Evolutionary conservation across 257 asterid genomes (phyloP), one percentile per base, ranked within the genome.

Genomic region (Misopates orontium): DNA sequence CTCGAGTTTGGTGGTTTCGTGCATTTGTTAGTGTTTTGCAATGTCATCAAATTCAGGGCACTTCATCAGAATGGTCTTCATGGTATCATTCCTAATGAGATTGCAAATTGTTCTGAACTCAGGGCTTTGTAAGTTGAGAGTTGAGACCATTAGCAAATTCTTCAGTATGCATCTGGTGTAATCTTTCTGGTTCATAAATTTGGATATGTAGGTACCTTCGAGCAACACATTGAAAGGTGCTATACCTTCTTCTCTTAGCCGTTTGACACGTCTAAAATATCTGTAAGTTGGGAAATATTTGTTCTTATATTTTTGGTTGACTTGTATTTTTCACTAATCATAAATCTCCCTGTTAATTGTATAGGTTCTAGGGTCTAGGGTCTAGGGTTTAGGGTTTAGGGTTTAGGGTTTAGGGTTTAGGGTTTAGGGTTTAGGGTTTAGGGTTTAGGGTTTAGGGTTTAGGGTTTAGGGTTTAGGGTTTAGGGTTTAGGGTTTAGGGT

Each of bases 41-140:
- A 18, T 31, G 39, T 25, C 17, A 25, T 51, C 42, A 21, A 58
- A 73, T 76, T 60, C 54, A 94, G 99, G 87, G 97, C 97, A 24
- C 96, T 94, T 73, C 96, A 90, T 67, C 95, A 86, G 80, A 94
- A 94, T 73, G 83, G 84, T 60, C 91, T 90, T 47, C 97, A 90
- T 74, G 96, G 99, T 28, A 39, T 28, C 40, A 90, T 94, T 71
- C 99, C 97, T 5, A 77, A 67, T 67, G 97, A 88, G 54, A 85
- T 94, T 74, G 77, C 78, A 21, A 74, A 77, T 53, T 94, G 96
- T 78, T 78, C 90, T 67, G 88, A 88, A 58, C 81, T 94, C 58
- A 80, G 99, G 83, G 99, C 97, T 20, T 61, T 94, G 99, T 94
- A 77, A 90, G 97, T 79, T 13, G 49, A 48, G n/a, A 72, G 18